phyloP scores from a whole-genome alignment of 164 flowering plant species.

The Akebia trifoliata region DNA sequence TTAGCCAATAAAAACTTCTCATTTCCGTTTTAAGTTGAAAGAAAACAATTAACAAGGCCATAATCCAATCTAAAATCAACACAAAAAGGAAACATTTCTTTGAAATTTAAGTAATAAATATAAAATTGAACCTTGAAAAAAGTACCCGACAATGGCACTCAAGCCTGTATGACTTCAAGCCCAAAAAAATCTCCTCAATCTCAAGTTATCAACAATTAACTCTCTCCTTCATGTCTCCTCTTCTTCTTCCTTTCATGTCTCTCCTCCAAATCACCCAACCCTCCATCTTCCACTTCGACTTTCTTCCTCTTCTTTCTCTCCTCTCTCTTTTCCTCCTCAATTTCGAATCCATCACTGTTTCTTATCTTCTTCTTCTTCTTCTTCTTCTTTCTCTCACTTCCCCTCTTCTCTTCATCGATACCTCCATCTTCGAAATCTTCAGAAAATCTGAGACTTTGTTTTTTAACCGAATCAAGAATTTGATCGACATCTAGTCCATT shows the following conservation, averaged over 20 bases:
- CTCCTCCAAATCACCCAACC: conserved; percentile 3
- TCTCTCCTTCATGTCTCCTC: conserved; percentile 4
- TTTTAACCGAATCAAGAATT: not conserved
- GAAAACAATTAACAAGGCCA: too few relatives aligned
- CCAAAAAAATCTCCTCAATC: too few relatives aligned
- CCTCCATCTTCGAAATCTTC: not conserved
- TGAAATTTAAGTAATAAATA: too few relatives aligned
- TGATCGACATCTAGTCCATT: not conserved
- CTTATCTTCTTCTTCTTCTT: not conserved
- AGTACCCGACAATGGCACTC: too few relatives aligned
- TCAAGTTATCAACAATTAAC: too few relatives aligned
- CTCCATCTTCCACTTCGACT: not conserved
- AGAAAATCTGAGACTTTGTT: not conserved
- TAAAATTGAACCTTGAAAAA: too few relatives aligned
- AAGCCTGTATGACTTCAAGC: too few relatives aligned
- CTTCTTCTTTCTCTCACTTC: conserved; percentile 5
- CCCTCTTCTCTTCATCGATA: not conserved
- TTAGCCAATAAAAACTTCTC: too few relatives aligned
- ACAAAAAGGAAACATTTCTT: too few relatives aligned
- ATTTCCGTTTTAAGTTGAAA: too few relatives aligned
- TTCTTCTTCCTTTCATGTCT: conserved; percentile 8
- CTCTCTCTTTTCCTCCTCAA: not conserved
- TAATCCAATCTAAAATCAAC: too few relatives aligned
- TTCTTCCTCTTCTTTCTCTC: conserved; percentile 9
- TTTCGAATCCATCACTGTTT: not conserved